Evolutionary conservation across 805 yeast species (phyloP), one percentile per base, ranked within the genome.

Genomic region (Barnettozyma vustinii): DNA sequence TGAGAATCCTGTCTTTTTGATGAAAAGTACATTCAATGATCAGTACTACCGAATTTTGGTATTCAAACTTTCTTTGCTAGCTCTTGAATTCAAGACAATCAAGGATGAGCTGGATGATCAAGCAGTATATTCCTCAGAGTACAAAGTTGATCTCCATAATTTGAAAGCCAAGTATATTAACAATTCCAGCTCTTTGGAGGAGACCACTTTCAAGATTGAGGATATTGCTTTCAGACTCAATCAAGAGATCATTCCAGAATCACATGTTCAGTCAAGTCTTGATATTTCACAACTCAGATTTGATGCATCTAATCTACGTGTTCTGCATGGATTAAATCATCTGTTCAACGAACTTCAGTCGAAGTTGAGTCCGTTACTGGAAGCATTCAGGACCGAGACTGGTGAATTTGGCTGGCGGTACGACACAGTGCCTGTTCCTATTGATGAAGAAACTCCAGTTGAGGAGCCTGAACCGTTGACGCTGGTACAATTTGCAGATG

Each of bases 1-100:
- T 15, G 76, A 72, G 50, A 74, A 72, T 51, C 66, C 74, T 2
- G 63, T 64, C 18, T 7, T 70, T 18, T 58, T 70, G 40, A 45
- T 69, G 8, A 68, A 66, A 27, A 65, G 67, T 49, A 52, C 52
- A 1, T 56, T 61, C 43, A 58, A 66, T n/a, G 55, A 64, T 2
- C 36, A 66, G 33, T 63, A 62, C 36, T 53, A 59, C 41, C 60
- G 63, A 51, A 57, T 71, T 19, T 51, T 69, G 16, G 57, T 66
- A 40, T 18, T 63, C 53, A 48, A 61, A 51, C 41, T 52, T 62
- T 15, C 68, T 55, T 21, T 57, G 54, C 10, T 56, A 47, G 32
- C 59, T 36, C 10, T 50, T 52, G 59, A 55, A 18, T 26, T 58
- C 10, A 49, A 39, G 16, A 49, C 58, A 9, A 15, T 27, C 1